Evolutionary conservation across 1,139 yeast species (phyloP), one percentile per base, ranked within the genome.

Genomic region (Suhomyces wounanorum): DNA sequence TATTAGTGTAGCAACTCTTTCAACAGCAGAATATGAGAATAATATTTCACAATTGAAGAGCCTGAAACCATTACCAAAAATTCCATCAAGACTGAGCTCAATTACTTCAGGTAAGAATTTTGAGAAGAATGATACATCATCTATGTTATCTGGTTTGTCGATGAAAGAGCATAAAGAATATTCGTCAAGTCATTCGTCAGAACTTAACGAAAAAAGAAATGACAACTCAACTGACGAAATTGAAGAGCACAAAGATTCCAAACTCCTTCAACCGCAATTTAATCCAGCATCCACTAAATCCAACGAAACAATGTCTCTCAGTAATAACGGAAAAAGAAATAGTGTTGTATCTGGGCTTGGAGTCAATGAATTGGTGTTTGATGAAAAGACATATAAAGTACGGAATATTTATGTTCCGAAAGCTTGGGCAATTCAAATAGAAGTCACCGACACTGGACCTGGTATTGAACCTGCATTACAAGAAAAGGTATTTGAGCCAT

Each of bases 401-500:
- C 69, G 76, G 52, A 69, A 67, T 36, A 64, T 82, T 45, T 66
- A 72, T 39, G 61, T 64, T 16, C 75, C 77, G 1, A 79, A 74
- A 54, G 69, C 75, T 10, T 84, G 87, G 85, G 88, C 79, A 3
- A 68, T 88, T 49, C 88, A 87, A 61, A 80, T 92, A 45, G 85
- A 84, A 54, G 96, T 94, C 8, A 79, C 79, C 35, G 99, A 94
- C 66, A 87, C 95, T 0, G 99, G 99, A 5, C 90, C 96, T 0
- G 99, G 98, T 54, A 90, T 94, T 48, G 91, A 87, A 44, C 85
- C 87, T 16, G 81, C 84, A 1, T 72, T 89, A 50, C 95, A 89
- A 61, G 87, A 86, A 44, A 85, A 87, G 57, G 94, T 94, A 1
- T 94, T 94, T 69, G 97, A 94, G 64, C 97, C 97, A 3, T 94